Base-by-base conservation (phyloP, 2,329 filamentous ascomycete genomes). In the Leptodontidium sp. region DNA sequence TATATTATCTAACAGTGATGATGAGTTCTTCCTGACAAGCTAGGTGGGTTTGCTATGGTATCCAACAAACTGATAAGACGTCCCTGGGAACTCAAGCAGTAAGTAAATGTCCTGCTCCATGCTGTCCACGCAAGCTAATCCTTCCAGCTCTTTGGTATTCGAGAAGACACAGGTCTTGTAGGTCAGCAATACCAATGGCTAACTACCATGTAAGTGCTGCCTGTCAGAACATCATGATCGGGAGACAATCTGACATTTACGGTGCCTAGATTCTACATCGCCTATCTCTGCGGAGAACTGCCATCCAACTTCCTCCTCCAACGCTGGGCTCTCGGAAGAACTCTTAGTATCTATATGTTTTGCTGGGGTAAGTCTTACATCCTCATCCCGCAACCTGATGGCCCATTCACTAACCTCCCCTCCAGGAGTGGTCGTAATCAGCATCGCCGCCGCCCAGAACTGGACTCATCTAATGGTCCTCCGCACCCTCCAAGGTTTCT, bases 1-100 rank as follows among this genome's bases (percentile, higher is more conserved):
- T 11, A 15, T 21, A 45, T 47, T 40, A 14, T 12, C 9, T 50
- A 14, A 4, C n/a, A 26, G 32, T 24, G 11, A 35, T 17, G 29
- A 4, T 6, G 9, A 21, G 9, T 24, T n/a, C 7, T 45, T 4
- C 12, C 43, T 45, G 17, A 45, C 12, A 45, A 45, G 12, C 17
- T 29, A 74, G 72, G 68, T 75, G 71, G 65, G 75, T 79, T 68
- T 84, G 82, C 71, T 84, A 84, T 68, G 83, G 83, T 45, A 82
- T 84, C 61, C 84, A 85, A 70, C 83, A 84, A 71, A 80, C 79
- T 7, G 81, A 85, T 75, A 86, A 83, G 74, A 84, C 85, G 49
- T 83, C 80, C 57, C 77, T 86, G 1, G 83, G 80, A 70, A 86
- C 85, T 70, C 84, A 83, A 4, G 78, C 77, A 14, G 80, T 84